phyloP scores from a whole-genome alignment of 108 stramenopile species.

The Aurantiochytrium sp. region DNA sequence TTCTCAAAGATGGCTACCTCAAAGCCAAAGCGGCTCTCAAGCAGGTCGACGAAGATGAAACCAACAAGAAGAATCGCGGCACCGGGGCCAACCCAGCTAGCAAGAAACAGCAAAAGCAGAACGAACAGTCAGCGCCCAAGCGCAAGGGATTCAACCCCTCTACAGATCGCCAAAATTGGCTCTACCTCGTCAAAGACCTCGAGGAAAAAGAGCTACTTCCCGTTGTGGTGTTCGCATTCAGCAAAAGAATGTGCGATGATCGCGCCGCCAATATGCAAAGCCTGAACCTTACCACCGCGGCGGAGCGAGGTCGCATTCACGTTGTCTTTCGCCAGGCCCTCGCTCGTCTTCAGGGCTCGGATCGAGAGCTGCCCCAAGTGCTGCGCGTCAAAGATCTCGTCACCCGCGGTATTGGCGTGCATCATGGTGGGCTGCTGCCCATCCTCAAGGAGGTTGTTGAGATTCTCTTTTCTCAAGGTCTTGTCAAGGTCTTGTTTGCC shows the following conservation, averaged over 20 bases:
- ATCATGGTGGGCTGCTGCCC: conserved; percentile 94
- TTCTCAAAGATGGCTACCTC: conserved; percentile 58
- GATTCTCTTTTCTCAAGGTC: conserved; percentile 80
- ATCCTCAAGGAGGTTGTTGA: conserved; percentile 91
- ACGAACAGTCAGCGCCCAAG: conserved; percentile 56
- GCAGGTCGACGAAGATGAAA: conserved; percentile 38
- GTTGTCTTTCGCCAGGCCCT: conserved; percentile 68
- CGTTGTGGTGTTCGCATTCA: conserved; percentile 93
- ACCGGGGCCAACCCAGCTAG: conserved; percentile 60
- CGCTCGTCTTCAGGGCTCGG: conserved; percentile 68
- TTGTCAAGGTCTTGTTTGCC: conserved; percentile 89
- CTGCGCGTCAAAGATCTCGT: conserved; percentile 69
- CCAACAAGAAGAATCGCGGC: conserved; percentile 24
- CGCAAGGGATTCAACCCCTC: conserved; percentile 56
- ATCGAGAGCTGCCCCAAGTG: conserved; percentile 83
- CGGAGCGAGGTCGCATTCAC: conserved; percentile 60
- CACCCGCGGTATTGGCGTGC: conserved; percentile 84
- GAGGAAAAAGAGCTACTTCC: conserved; percentile 79
- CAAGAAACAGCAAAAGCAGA: conserved; percentile 61
- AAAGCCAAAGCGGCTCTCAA: conserved; percentile 64
- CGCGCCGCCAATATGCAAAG: conserved; percentile 71
- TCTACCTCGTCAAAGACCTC: conserved; percentile 59
- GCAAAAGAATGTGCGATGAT: conserved; percentile 93
- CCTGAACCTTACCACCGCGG: conserved; percentile 73
- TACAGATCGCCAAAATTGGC: conserved; percentile 53